Percentiles rank a stretch among this genome's conserved stretches.
Conservation (phyloP, 2,329 filamentous ascomycete species). For the Aspergillus neotritici region DNA sequence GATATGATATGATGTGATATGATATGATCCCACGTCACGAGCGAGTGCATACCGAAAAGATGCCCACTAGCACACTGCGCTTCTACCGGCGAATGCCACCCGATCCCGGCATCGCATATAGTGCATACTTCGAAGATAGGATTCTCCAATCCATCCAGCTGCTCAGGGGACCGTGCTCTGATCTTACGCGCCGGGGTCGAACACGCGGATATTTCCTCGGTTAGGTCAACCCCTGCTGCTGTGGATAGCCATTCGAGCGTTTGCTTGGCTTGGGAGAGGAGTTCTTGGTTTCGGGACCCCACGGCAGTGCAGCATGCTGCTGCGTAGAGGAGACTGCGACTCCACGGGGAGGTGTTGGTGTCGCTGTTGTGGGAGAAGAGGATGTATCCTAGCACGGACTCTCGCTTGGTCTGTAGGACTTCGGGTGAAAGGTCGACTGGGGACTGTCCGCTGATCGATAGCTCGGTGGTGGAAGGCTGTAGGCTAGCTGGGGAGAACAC, state of each 20-base stretch:
- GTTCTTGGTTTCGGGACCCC: slow-evolving; percentile 16
- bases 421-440: slow-evolving; percentile 10
- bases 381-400: slow-evolving; percentile 24
- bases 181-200: slow-evolving; percentile 11
- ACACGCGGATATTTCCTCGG: slow-evolving; percentile 29
- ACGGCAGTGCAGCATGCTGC: slow-evolving; percentile 33
- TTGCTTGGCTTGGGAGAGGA: slow-evolving; percentile 21
- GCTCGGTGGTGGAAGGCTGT: slow-evolving; percentile 5
- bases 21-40: background rate
- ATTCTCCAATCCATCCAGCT: slow-evolving; percentile 17
- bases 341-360: slow-evolving; percentile 15
- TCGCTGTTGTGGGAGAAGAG: slow-evolving; percentile 17
- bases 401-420: slow-evolving; percentile 14
- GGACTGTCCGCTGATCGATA: too few relatives aligned
- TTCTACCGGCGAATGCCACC: slow-evolving; percentile 43
- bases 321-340: slow-evolving; percentile 31
- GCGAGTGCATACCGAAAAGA: slow-evolving; percentile 40
- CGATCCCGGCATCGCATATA: slow-evolving; percentile 46
- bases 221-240: slow-evolving; percentile 26
- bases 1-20: too few relatives aligned
- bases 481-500: slow-evolving; percentile 26
- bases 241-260: slow-evolving; percentile 24
- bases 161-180: slow-evolving; percentile 19
- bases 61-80: slow-evolving; percentile 49
- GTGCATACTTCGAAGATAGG: slow-evolving; percentile 46